Evolutionary conservation across 768 basidiomycete species (phyloP).

Genomic region (Tylopilus balloui): DNA sequence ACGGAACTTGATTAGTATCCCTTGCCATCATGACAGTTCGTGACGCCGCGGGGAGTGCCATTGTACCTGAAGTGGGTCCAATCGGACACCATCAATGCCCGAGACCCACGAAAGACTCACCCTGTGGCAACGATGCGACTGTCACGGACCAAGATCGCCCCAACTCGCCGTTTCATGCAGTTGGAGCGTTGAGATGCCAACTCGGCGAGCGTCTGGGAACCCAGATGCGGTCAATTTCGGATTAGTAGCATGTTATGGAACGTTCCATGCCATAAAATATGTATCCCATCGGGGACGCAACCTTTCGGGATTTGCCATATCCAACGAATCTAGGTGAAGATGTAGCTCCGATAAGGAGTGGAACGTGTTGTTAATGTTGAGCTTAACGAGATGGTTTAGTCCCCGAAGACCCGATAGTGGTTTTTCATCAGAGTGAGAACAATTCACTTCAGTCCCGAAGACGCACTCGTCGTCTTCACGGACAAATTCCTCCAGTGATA

Average conservation of each 20-base stretch:
- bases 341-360: constrained; percentile 48
- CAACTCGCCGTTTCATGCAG: constrained; percentile 96
- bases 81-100: not conserved
- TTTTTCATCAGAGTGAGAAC: constrained; percentile 20
- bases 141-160: constrained; percentile 86
- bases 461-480: constrained; percentile 61
- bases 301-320: constrained; percentile 68
- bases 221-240: constrained; percentile 6
- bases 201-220: constrained; percentile 72
- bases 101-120: constrained; percentile 35
- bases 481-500: constrained; percentile 71
- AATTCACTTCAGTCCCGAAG: constrained; percentile 43
- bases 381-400: constrained; percentile 46
- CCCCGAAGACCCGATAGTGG: constrained; percentile 15
- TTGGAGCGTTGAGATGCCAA: constrained; percentile 88
- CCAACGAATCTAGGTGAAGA: constrained; percentile 58
- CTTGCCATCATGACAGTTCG: constrained; percentile 63
- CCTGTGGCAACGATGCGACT: constrained; percentile 77
- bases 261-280: constrained; percentile 83
- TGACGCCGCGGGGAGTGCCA: constrained; percentile 87
- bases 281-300: constrained; percentile 90
- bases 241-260: not conserved
- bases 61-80: constrained; percentile 65
- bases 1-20: not conserved
- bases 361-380: constrained; percentile 67